Base-by-base conservation (phyloP, 2,329 filamentous ascomycete species). In the Cryphonectria nitschkei region DNA sequence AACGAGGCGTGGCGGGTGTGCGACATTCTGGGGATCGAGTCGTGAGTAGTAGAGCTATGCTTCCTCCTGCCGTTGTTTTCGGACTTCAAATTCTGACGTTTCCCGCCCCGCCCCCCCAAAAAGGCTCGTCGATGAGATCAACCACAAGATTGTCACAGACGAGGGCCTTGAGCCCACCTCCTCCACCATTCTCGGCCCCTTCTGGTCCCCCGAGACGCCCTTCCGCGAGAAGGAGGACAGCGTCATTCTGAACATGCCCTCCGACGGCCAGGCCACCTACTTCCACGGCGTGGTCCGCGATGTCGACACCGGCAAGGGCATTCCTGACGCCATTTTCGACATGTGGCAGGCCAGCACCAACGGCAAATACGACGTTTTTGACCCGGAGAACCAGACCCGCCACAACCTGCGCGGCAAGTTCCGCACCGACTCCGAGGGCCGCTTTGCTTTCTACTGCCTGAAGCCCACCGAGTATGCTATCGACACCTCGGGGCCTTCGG, bases 341-440 rank as follows among this genome's bases (percentile, higher is more conserved):
- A 83, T 90, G 60, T 90, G 88, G 88, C 86, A 90, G 76, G 87
- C 88, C 4, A 87, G 86, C 19, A 88, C 88, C 4, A 90, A 90
- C 73, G 71, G 79, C 65, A 75, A 85, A 68, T 90, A 90, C 83
- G 87, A 89, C 75, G 85, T 88, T 83, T 87, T 89, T 78, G 88
- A 90, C 78, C 87, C 86, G 0, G 84, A 86, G 73, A 85, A 85
- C 78, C 88, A 90, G 80, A 80, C 79, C 65, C 84, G 86, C 75
- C 89, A 89, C 84, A 90, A 90, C 82, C 82, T 90, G 54, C 84
- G 89, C 72, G 89, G 89, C 75, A 90, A 90, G 80, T 90, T 90
- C 83, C 85, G 84, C 73, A 87, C 87, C 67, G 85, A 90, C 79
- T 85, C 84, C 73, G 85, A 90, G 70, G 89, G 89, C 76, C 83